These are phyloP conservation scores for Pleurotus pulmonarius DNA, from an alignment of 768 basidiomycete species.

Conservation along the genomic window DNA sequence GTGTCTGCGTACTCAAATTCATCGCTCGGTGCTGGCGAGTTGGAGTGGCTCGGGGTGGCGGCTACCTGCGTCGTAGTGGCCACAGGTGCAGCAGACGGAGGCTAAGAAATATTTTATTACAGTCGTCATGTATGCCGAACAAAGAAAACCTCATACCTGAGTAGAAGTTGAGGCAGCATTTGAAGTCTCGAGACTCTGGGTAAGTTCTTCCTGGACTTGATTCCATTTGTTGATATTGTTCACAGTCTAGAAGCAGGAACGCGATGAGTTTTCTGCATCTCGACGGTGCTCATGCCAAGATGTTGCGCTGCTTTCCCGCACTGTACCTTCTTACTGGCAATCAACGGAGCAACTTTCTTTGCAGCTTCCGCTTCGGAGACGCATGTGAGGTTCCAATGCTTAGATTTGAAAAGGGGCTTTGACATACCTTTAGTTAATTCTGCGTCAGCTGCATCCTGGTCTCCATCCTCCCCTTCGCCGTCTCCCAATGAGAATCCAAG, in stretches of 20 bases:
- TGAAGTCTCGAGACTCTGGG: constrained; percentile 32
- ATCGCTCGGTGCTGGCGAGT: constrained; percentile 41
- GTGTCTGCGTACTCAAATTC: constrained; percentile 87
- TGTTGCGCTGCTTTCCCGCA: constrained; percentile 5
- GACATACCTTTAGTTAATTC: constrained; percentile 47
- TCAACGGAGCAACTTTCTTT: constrained; percentile 77
- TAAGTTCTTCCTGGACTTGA: constrained; percentile 86
- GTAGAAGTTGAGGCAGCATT: constrained; percentile 16
- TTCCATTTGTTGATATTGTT: constrained; percentile 98
- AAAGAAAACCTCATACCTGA: constrained; percentile 32
- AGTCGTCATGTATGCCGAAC: not conserved
- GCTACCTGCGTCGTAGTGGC: not conserved
- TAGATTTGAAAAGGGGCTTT: not conserved
- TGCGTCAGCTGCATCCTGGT: constrained; percentile 21
- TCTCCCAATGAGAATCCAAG: constrained; percentile 74
- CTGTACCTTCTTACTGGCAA: constrained; percentile 80
- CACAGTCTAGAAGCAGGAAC: constrained; percentile 52
- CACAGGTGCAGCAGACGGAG: not conserved
- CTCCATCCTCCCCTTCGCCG: constrained; percentile 30
- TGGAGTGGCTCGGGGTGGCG: constrained; percentile 10
- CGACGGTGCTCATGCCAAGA: constrained; percentile 3
- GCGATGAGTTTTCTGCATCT: not conserved
- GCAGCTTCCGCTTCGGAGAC: constrained; percentile 35
- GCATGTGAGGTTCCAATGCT: not conserved
- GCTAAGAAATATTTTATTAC: not conserved